Evolutionary conservation across 257 asterid species (phyloP).

Genomic region (Solanum chilense): DNA sequence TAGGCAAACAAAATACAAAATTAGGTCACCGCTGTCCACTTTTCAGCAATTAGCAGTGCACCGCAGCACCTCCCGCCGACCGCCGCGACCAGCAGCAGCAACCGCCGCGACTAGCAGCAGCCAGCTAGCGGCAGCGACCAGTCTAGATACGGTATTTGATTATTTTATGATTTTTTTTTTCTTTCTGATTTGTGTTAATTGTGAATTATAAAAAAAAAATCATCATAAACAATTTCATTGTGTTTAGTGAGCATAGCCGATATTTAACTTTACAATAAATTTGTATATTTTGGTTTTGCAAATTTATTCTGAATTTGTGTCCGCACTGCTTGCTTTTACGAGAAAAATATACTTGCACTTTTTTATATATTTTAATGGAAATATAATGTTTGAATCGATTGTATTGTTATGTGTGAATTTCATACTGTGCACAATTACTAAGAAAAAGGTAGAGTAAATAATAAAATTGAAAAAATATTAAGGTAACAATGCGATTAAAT

Average conservation of each 20-base stretch:
- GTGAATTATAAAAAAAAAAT: not conserved
- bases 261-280: not conserved
- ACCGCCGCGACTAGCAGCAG: too few relatives aligned
- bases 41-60: not conserved
- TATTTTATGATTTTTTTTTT: not conserved
- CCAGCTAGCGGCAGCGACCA: not conserved
- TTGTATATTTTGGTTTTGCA: not conserved
- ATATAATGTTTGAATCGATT: too few relatives aligned
- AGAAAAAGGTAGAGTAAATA: not conserved
- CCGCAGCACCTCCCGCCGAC: not conserved
- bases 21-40: not conserved
- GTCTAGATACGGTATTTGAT: not conserved
- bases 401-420: too few relatives aligned
- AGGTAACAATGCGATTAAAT: too few relatives aligned
- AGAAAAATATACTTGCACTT: not conserved
- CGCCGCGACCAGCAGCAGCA: not conserved
- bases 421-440: not conserved
- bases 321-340: not conserved
- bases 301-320: not conserved
- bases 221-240: not conserved
- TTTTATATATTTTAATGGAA: too few relatives aligned
- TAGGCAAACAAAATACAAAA: not conserved
- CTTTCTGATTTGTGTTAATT: not conserved
- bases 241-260: not conserved
- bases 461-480: too few relatives aligned